Evolutionary conservation across 352 stramenopile genomes (phyloP).

Genomic region (Pythium aristosporum): DNA sequence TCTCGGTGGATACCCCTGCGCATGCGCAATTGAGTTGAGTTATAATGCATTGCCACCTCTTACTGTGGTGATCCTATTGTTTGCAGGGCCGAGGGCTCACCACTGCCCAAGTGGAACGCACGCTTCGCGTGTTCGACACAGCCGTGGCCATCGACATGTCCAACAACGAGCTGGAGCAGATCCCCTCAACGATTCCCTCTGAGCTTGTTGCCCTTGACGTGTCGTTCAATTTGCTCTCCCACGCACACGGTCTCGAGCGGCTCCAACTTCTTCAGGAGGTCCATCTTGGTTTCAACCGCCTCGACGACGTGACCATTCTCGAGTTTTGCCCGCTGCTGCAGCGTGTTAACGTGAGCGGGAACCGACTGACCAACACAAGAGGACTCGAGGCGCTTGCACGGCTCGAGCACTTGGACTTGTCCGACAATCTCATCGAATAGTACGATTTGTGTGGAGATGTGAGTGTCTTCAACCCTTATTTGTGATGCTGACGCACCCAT

Average conservation of each 20-base stretch:
- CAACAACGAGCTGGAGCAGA: slow-evolving; percentile 71
- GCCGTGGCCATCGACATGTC: slow-evolving; percentile 66
- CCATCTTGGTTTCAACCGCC: slow-evolving; percentile 66
- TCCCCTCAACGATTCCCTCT: slow-evolving; percentile 47
- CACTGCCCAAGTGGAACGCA: slow-evolving; percentile 54
- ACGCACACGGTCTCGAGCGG: slow-evolving; percentile 47
- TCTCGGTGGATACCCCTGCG: slow-evolving; percentile 43
- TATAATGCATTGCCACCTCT: not conserved
- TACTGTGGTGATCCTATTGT: not conserved
- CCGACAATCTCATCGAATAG: slow-evolving; percentile 77
- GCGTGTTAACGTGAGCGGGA: slow-evolving; percentile 69
- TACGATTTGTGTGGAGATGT: slow-evolving; percentile 13
- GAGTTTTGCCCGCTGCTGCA: slow-evolving; percentile 64
- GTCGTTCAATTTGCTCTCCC: slow-evolving; percentile 66
- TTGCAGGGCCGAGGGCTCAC: slow-evolving; percentile 55
- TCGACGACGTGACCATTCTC: slow-evolving; percentile 56
- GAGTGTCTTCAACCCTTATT: too few species aligned
- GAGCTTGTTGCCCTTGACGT: slow-evolving; percentile 56
- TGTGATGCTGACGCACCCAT: too few species aligned
- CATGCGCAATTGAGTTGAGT: not conserved
- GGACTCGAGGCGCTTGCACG: slow-evolving; percentile 63
- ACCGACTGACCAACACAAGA: slow-evolving; percentile 58
- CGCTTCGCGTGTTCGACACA: slow-evolving; percentile 63
- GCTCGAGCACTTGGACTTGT: slow-evolving; percentile 67
- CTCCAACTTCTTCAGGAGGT: slow-evolving; percentile 68